phyloP scores from a whole-genome alignment of 495 filamentous ascomycete species.

The Cercophora scortea region DNA sequence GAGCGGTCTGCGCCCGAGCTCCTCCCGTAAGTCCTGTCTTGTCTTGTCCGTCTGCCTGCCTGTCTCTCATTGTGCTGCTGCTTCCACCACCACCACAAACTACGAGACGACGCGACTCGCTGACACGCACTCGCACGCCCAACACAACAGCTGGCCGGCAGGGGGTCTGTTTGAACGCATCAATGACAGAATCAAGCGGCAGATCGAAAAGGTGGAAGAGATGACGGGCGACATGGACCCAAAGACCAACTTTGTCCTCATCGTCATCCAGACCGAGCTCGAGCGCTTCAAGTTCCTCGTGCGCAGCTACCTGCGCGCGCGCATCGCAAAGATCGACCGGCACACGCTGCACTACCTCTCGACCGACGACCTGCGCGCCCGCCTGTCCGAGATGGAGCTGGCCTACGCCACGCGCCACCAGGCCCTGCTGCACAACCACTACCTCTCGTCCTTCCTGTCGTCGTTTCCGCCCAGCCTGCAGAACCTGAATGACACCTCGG shows the following conservation, averaged over 20 bases:
- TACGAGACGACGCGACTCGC: too few species aligned
- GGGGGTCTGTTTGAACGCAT: constrained; percentile 59
- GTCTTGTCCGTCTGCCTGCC: too few species aligned
- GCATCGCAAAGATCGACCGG: constrained; percentile 79
- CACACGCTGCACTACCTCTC: constrained; percentile 57
- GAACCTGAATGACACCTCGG: constrained; percentile 81
- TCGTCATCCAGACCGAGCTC: constrained; percentile 93
- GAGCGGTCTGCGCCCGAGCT: constrained; percentile 86
- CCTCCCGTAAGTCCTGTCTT: constrained; percentile 34
- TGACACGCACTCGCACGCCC: neutral
- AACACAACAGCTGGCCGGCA: constrained; percentile 43
- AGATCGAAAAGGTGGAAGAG: constrained; percentile 68
- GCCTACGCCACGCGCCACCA: constrained; percentile 77
- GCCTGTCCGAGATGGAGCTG: constrained; percentile 65
- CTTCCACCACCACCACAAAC: neutral
- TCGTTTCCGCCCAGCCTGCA: constrained; percentile 70
- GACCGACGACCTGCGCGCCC: constrained; percentile 31
- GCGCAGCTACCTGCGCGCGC: constrained; percentile 72
- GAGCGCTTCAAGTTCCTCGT: constrained; percentile 87
- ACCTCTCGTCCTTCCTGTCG: constrained; percentile 67
- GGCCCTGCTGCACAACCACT: constrained; percentile 72
- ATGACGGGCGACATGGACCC: constrained; percentile 75
- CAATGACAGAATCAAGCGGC: constrained; percentile 58
- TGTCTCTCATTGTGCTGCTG: too few species aligned
- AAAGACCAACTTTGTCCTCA: constrained; percentile 82